Evolutionary conservation across 1,284 basidiomycete species (phyloP).

Genomic region (Apiotrichum brassicae): DNA sequence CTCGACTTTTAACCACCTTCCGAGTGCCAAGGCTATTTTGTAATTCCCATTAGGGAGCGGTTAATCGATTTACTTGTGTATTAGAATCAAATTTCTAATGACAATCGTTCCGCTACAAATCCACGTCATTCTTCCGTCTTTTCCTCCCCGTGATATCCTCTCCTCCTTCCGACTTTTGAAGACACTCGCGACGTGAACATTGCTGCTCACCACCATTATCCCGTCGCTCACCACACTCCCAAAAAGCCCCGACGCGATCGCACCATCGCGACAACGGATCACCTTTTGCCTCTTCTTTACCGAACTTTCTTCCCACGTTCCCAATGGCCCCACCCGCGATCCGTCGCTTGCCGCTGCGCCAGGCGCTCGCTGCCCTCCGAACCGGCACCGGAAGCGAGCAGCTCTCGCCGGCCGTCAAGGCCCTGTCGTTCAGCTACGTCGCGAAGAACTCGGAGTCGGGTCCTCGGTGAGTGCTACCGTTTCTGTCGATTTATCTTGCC

Average conservation of each 20-base stretch:
- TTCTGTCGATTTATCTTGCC: no score
- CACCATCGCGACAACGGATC: no score
- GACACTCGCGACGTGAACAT: no score
- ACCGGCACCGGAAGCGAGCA: conserved; percentile 18
- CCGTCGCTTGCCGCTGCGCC: conserved; percentile 23
- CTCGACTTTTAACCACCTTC: no score
- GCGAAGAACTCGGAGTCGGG: conserved; percentile 29
- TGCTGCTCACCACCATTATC: no score
- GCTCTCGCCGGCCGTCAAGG: conserved; percentile 22
- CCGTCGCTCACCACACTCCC: no score
- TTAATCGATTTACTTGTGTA: neutral
- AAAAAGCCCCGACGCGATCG: no score
- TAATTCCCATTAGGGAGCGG: no score
- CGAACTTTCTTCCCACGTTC: neutral
- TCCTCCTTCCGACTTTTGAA: neutral
- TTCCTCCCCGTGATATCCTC: no score
- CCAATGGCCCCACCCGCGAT: conserved; percentile 12
- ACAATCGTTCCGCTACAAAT: no score
- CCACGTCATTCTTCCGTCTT: neutral
- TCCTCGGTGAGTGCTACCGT: conserved; percentile 33
- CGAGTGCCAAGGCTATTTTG: no score
- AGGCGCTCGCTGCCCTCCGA: conserved; percentile 22
- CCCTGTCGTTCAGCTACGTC: conserved; percentile 25
- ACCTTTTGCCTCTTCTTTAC: neutral
- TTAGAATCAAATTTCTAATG: neutral